A percentile compares a stretch with the other conserved stretches of the same genome.
Evolutionary conservation across 2,329 filamentous ascomycete genomes (phyloP).

Genomic region (Stemphylium vesicarium): DNA sequence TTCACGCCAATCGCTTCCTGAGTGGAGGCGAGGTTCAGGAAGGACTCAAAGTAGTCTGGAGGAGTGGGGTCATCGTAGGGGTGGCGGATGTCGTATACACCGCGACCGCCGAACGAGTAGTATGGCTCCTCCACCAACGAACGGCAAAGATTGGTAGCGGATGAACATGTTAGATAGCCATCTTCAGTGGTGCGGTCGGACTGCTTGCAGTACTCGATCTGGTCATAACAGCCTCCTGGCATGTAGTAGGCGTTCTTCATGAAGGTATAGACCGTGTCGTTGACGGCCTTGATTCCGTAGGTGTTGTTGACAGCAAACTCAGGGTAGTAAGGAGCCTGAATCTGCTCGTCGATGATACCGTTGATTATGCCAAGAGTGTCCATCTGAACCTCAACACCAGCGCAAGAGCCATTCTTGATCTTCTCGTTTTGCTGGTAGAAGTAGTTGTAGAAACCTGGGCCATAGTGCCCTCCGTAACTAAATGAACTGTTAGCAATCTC

Average conservation of each 20-base stretch:
- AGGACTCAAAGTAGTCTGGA: slow-evolving; percentile 57
- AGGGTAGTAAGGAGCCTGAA: slow-evolving; percentile 56
- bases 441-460: slow-evolving; percentile 62
- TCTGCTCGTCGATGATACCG: slow-evolving; percentile 60
- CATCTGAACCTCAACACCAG: slow-evolving; percentile 59
- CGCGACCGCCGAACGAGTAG: slow-evolving; percentile 49
- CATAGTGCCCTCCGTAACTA: slow-evolving; percentile 56
- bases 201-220: slow-evolving; percentile 55
- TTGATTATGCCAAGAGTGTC: slow-evolving; percentile 63
- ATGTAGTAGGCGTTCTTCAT: slow-evolving; percentile 55
- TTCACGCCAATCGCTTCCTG: slow-evolving; percentile 58
- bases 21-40: slow-evolving; percentile 60
- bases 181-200: slow-evolving; percentile 31
- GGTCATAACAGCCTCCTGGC: slow-evolving; percentile 60
- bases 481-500: not conserved
- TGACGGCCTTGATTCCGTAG: slow-evolving; percentile 58
- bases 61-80: slow-evolving; percentile 61
- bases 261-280: slow-evolving; percentile 54
- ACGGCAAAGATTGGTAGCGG: slow-evolving; percentile 51
- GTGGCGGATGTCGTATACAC: slow-evolving; percentile 63
- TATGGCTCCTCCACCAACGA: slow-evolving; percentile 55
- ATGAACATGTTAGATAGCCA: slow-evolving; percentile 45
- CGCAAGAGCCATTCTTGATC: slow-evolving; percentile 55
- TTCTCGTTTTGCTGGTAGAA: slow-evolving; percentile 63
- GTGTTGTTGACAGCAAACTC: slow-evolving; percentile 62